Base-by-base conservation (phyloP, 169 alveolate species). In the Eimeria praecox region DNA sequence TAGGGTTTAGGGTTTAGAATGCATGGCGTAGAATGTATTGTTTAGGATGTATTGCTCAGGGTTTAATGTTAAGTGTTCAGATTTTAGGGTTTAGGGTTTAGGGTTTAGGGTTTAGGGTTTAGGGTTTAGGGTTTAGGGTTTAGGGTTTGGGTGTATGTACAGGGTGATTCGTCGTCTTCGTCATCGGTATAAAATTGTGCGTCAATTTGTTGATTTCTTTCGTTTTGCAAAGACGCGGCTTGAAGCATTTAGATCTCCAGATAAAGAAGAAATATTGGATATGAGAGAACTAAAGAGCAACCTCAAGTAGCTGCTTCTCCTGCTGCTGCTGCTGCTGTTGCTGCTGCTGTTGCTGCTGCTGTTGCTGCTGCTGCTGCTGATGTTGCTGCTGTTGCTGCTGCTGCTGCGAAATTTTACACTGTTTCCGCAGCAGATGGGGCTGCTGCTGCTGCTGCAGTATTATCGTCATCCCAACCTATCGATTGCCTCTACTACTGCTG, bases 301-400 rank as follows among this genome's bases (percentile, higher is more conserved):
- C 20, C 90, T 82, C 20, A 49, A 38, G 73, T 82, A 33, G 85
- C 30, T 78, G 64, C 73, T 82, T 27, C 71, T n/a, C n/a, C 71
- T 46, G 90, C 90, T 77, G 87, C 87, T 35, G 87, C 59, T 38
- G 87, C 62, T 77, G 87, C 46, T 38, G 73, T 44, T 35, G 44
- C 14, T 82, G 42, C 0, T 82, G 71, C 71, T 44, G 42, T 33
- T 46, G 38, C 69, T 44, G 46, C 24, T 77, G 14, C 49, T 46
- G 59, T 4, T 77, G 87, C 62, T 77, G 62, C 40, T 77, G 52
- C 87, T 77, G 87, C 71, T 82, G 44, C 64, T 22, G 88, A 56
- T 42, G 88, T 12, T 38, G 66, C 10, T 40, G 88, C 64, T 44
- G 56, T 33, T 73, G n/a, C 62, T 78, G 88, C 62, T 5, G 66